Conservation (phyloP, 2,329 filamentous ascomycete species). For the Aureobasidium pullulans region DNA sequence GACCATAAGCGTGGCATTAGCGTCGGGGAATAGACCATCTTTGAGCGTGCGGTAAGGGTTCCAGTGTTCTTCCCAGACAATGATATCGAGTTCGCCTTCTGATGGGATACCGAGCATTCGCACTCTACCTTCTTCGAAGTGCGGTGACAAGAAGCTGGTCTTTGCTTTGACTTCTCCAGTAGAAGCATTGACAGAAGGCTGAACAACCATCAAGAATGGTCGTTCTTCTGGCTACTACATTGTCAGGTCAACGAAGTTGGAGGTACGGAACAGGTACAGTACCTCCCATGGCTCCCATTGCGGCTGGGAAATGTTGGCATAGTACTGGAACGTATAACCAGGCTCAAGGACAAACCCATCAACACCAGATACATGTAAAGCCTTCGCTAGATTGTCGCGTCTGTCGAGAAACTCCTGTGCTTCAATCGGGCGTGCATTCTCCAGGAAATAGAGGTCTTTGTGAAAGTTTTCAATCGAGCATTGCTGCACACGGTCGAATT, state of each 20-base stretch:
- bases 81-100: conserved; percentile 43
- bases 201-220: conserved; percentile 55
- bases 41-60: conserved; percentile 51
- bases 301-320: conserved; percentile 53
- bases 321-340: conserved; percentile 59
- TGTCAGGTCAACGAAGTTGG: neutral
- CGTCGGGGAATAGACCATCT: conserved; percentile 35
- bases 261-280: neutral
- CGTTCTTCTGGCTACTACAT: conserved; percentile 46
- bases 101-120: conserved; percentile 53
- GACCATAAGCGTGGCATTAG: conserved; percentile 46
- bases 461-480: conserved; percentile 50
- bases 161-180: conserved; percentile 42
- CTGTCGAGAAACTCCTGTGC: conserved; percentile 48
- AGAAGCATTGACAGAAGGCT: conserved; percentile 34
- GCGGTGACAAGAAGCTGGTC: conserved; percentile 52
- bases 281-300: conserved; percentile 58
- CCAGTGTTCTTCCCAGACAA: conserved; percentile 59
- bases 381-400: conserved; percentile 49
- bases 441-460: conserved; percentile 45
- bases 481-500: conserved; percentile 29
- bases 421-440: conserved; percentile 41
- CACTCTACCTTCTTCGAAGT: conserved; percentile 54
- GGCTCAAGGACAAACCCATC: conserved; percentile 58
- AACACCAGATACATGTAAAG: conserved; percentile 43